Evolutionary conservation across 192 early-diverging fungal species (phyloP).

Genomic region (Mycoemilia scoparia): DNA sequence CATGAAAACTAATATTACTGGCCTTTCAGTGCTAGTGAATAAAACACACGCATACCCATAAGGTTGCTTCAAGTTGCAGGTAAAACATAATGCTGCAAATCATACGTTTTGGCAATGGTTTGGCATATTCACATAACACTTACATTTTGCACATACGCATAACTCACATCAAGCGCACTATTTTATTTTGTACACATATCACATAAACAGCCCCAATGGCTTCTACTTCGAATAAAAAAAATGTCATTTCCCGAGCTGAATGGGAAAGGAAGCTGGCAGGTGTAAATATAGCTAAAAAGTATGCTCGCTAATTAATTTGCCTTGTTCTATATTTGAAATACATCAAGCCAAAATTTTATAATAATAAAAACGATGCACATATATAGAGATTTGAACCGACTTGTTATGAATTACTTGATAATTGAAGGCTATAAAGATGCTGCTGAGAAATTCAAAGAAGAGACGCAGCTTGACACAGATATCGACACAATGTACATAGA

Average conservation of each 20-base stretch:
- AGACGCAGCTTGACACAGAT: constrained; percentile 58
- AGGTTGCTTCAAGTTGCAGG: no score
- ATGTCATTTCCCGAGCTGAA: constrained; percentile 48
- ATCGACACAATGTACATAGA: constrained; percentile 81
- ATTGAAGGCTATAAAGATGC: constrained; percentile 99
- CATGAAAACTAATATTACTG: no score
- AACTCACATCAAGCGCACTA: no score
- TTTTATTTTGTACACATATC: no score
- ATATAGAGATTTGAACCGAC: constrained; percentile 79
- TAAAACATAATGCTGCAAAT: no score
- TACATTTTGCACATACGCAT: no score
- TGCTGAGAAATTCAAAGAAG: constrained; percentile 84
- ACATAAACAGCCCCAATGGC: no score
- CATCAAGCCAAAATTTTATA: not conserved
- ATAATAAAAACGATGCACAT: constrained; percentile 1
- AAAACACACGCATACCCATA: no score
- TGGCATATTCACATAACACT: no score
- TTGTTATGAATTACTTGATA: constrained; percentile 97
- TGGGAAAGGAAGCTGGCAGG: constrained; percentile 72
- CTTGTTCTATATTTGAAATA: not conserved
- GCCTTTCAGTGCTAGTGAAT: no score
- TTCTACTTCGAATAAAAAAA: constrained; percentile 30
- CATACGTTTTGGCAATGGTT: no score
- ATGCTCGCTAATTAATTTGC: constrained; percentile 8
- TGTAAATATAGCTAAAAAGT: constrained; percentile 71